Percentiles rank a stretch among this genome's conserved stretches.
phyloP scores from a whole-genome alignment of 1,284 basidiomycete species.

The Apiotrichum laibachii region DNA sequence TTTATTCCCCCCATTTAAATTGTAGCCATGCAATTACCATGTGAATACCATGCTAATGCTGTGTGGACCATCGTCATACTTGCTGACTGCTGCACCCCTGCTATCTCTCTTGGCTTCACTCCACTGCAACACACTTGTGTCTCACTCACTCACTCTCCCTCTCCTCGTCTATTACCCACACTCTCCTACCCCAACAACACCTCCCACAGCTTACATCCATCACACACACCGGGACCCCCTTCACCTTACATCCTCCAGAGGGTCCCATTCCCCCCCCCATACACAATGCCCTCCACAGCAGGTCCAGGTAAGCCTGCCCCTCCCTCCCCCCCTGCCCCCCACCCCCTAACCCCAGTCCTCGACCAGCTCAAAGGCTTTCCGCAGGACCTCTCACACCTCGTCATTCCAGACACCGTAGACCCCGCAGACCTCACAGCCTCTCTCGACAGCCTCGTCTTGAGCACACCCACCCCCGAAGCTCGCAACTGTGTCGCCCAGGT shows the following conservation, averaged over 20 bases:
- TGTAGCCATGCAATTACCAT: too few species aligned
- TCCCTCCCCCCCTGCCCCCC: neutral
- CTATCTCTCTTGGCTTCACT: too few species aligned
- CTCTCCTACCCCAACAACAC: neutral
- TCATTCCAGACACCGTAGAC: neutral
- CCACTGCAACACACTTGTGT: too few species aligned
- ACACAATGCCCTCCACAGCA: slow-evolving; percentile 1
- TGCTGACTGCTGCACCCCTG: too few species aligned
- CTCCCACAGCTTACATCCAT: too few species aligned
- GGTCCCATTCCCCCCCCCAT: neutral
- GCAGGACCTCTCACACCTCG: slow-evolving; percentile 14
- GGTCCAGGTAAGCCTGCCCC: neutral
- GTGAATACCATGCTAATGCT: too few species aligned
- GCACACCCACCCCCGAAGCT: slow-evolving; percentile 15
- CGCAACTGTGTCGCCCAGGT: slow-evolving; percentile 18
- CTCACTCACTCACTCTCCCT: too few species aligned
- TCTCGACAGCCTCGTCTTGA: slow-evolving; percentile 5
- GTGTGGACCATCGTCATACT: too few species aligned
- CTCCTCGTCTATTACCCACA: too few species aligned
- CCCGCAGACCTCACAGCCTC: slow-evolving; percentile 11
- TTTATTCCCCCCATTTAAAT: too few species aligned
- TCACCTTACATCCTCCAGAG: too few species aligned
- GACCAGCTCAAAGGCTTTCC: slow-evolving; percentile 22
- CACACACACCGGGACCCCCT: too few species aligned
- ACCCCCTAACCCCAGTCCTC: slow-evolving; percentile 12